Conservation (phyloP, 2,329 filamentous ascomycete genomes). For the Calonectria leucothoes region DNA sequence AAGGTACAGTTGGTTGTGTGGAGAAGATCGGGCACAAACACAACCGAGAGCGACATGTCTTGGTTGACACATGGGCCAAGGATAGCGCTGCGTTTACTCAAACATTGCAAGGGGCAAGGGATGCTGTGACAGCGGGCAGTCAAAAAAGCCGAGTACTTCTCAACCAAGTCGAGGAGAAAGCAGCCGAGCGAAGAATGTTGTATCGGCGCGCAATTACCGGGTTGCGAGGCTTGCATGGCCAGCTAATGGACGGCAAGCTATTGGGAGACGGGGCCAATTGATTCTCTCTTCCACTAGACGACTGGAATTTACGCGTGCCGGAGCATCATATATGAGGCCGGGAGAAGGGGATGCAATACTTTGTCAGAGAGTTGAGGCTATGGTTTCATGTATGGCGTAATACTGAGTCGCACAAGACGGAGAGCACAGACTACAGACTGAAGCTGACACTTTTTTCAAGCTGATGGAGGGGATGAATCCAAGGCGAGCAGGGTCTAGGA, state of each 20-base stretch:
- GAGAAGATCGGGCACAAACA: constrained; percentile 36
- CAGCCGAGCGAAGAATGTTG: constrained; percentile 24
- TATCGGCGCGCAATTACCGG: constrained; percentile 33
- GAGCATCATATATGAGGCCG: neutral
- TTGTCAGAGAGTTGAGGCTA: neutral
- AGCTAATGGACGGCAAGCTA: constrained; percentile 22
- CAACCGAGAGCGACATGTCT: constrained; percentile 28
- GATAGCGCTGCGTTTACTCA: constrained; percentile 34
- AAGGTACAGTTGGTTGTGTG: constrained; percentile 34
- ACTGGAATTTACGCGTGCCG: neutral
- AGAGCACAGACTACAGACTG: neutral
- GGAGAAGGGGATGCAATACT: neutral
- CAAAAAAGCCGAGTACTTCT: constrained; percentile 13
- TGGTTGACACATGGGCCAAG: constrained; percentile 29
- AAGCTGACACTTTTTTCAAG: neutral
- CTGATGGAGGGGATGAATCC: neutral
- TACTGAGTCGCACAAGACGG: neutral
- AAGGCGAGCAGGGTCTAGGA: neutral
- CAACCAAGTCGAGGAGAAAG: constrained; percentile 22
- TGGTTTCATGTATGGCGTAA: constrained; percentile 12
- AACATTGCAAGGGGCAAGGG: constrained; percentile 15
- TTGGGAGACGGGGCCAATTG: constrained; percentile 5
- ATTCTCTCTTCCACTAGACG: no score
- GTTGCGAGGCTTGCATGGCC: constrained; percentile 37
- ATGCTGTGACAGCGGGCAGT: constrained; percentile 15